phyloP scores from a whole-genome alignment of 805 yeast species.

The Yamadazyma ubonensis region DNA sequence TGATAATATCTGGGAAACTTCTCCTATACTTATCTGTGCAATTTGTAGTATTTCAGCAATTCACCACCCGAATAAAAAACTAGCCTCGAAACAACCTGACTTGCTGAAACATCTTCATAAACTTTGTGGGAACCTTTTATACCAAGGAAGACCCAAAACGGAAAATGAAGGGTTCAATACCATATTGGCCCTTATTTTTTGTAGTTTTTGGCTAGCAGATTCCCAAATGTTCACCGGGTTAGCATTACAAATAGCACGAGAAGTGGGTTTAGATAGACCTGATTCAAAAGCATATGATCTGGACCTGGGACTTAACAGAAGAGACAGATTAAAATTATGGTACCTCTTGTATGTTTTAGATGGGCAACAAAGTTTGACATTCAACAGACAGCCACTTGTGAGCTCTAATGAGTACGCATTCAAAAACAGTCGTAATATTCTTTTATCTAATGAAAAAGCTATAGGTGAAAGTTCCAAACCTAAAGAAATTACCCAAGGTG shows the following conservation, averaged over 20 bases:
- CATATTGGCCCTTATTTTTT: constrained; percentile 60
- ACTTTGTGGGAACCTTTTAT: constrained; percentile 34
- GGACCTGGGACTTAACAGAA: constrained; percentile 20
- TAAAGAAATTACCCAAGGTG: neutral
- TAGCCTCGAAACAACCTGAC: constrained; percentile 25
- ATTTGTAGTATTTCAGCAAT: constrained; percentile 62
- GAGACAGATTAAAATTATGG: constrained; percentile 60
- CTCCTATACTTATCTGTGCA: constrained; percentile 59
- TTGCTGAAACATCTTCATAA: constrained; percentile 32
- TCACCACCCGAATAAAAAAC: constrained; percentile 48
- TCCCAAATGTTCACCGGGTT: constrained; percentile 65
- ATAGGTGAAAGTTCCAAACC: neutral
- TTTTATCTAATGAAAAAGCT: constrained; percentile 19
- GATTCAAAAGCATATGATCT: no score
- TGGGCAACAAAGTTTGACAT: constrained; percentile 66
- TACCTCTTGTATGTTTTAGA: constrained; percentile 62
- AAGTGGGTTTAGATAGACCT: constrained; percentile 44
- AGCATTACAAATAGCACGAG: constrained; percentile 65
- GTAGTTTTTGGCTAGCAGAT: constrained; percentile 68
- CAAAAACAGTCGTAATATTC: constrained; percentile 39
- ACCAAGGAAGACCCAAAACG: constrained; percentile 37
- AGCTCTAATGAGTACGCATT: constrained; percentile 46
- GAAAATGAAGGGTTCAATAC: constrained; percentile 56
- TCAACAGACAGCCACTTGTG: constrained; percentile 57
- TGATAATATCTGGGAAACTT: constrained; percentile 50